phyloP scores from a whole-genome alignment of 2,329 filamentous ascomycete species.

The Bertia moriformis region DNA sequence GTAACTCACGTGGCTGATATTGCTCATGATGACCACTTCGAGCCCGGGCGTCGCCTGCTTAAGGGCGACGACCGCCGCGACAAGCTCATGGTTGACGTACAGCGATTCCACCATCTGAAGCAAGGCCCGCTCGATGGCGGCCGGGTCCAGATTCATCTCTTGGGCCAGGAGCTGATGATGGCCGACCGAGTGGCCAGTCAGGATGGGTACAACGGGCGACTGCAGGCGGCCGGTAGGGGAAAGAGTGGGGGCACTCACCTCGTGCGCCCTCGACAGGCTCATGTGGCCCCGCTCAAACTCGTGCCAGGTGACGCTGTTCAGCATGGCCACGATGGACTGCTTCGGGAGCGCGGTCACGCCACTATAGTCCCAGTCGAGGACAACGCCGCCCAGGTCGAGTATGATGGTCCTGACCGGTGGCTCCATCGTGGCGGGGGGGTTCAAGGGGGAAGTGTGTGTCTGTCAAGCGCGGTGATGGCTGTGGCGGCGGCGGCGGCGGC shows the following conservation, averaged over 20 bases:
- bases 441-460: too few species aligned
- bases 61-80: constrained; percentile 4
- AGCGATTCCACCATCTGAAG: constrained; percentile 5
- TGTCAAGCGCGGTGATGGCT: too few species aligned
- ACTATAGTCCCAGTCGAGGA: constrained; percentile 7
- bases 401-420: constrained; percentile 7
- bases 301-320: constrained; percentile 7
- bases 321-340: constrained; percentile 5
- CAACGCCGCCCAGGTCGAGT: constrained; percentile 8
- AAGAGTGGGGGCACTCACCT: constrained; percentile 3
- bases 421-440: too few species aligned
- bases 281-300: constrained; percentile 6
- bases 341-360: constrained; percentile 3
- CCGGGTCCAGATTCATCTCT: constrained; percentile 2
- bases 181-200: too few species aligned
- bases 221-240: too few species aligned
- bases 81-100: constrained; percentile 3
- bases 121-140: constrained; percentile 2
- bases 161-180: neutral
- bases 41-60: constrained; percentile 3
- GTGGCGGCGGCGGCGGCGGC: too few species aligned
- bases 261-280: constrained; percentile 4
- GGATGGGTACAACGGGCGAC: too few species aligned
- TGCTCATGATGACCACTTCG: constrained; percentile 9
- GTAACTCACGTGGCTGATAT: constrained; percentile 7